Conservation (phyloP, 1,284 basidiomycete species). For the Tausonia pullulans region DNA sequence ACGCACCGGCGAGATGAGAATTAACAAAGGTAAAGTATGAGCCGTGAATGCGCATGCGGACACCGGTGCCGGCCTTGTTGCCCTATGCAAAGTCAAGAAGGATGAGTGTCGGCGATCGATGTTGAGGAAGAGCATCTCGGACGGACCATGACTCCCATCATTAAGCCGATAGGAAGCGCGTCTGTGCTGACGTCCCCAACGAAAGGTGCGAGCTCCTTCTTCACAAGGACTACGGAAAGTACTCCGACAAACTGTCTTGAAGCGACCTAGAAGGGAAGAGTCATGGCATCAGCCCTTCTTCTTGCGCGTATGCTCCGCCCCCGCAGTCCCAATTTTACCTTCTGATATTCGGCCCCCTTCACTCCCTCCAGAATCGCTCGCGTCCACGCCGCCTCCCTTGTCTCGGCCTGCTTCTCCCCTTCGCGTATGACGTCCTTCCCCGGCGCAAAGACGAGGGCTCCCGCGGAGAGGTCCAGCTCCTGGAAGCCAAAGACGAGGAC, state of each 20-base stretch:
- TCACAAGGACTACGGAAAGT: constrained; percentile 2
- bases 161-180: not conserved
- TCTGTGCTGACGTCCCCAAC: constrained; percentile 1
- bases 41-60: constrained; percentile 4
- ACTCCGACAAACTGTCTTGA: constrained; percentile 12
- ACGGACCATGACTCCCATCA: constrained; percentile 11
- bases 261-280: not conserved
- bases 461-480: constrained; percentile 5
- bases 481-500: constrained; percentile 12
- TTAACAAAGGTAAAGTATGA: constrained; percentile 6
- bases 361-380: not conserved
- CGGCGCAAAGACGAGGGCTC: constrained; percentile 4
- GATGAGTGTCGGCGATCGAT: no score
- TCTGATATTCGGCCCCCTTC: not conserved
- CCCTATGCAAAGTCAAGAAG: not conserved
- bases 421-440: not conserved
- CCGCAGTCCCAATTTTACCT: not conserved
- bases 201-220: not conserved
- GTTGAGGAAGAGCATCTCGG: no score
- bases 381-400: constrained; percentile 7
- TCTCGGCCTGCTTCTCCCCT: not conserved
- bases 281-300: no score
- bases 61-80: constrained; percentile 8
- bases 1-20: constrained; percentile 6
- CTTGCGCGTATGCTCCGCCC: no score